Conservation (phyloP, 306 rosid genomes). For the Pueraria montana region DNA sequence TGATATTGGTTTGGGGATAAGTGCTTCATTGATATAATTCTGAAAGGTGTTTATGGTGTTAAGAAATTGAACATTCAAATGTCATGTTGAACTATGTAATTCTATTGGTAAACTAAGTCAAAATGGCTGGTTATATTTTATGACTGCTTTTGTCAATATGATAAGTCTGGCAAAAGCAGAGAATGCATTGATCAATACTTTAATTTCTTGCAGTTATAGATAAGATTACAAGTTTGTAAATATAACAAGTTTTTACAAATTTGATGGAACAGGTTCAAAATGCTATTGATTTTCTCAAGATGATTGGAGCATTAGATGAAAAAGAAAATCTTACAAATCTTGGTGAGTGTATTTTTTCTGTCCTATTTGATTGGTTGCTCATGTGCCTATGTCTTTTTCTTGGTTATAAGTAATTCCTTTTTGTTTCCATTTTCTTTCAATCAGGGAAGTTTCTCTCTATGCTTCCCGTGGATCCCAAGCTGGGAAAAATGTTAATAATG, state of each 20-base stretch:
- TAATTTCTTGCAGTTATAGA: background rate
- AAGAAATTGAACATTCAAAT: too few relatives aligned
- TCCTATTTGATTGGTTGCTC: slow-evolving; percentile 16
- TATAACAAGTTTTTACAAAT: slow-evolving; percentile 37
- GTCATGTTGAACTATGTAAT: too few relatives aligned
- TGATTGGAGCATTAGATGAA: slow-evolving; percentile 94
- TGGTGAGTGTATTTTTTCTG: slow-evolving; percentile 66
- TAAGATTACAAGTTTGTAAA: background rate
- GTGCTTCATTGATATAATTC: too few relatives aligned
- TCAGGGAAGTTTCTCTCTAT: slow-evolving; percentile 90
- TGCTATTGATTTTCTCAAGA: slow-evolving; percentile 90
- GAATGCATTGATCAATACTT: too few relatives aligned
- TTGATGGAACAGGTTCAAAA: slow-evolving; percentile 83
- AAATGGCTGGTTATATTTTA: too few relatives aligned
- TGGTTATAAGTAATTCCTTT: slow-evolving; percentile 36
- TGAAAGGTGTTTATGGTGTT: too few relatives aligned
- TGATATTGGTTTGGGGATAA: too few relatives aligned
- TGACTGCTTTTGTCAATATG: too few relatives aligned
- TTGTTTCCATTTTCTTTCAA: slow-evolving; percentile 37
- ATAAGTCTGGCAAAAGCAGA: too few relatives aligned
- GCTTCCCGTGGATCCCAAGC: slow-evolving; percentile 97
- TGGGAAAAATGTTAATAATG: slow-evolving; percentile 97
- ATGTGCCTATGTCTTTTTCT: slow-evolving; percentile 17
- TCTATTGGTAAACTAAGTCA: too few relatives aligned
- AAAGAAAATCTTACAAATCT: slow-evolving; percentile 86